These are phyloP conservation scores for Zygotorulaspora florentina DNA, from an alignment of 805 yeast species.

Conservation along the genomic window DNA sequence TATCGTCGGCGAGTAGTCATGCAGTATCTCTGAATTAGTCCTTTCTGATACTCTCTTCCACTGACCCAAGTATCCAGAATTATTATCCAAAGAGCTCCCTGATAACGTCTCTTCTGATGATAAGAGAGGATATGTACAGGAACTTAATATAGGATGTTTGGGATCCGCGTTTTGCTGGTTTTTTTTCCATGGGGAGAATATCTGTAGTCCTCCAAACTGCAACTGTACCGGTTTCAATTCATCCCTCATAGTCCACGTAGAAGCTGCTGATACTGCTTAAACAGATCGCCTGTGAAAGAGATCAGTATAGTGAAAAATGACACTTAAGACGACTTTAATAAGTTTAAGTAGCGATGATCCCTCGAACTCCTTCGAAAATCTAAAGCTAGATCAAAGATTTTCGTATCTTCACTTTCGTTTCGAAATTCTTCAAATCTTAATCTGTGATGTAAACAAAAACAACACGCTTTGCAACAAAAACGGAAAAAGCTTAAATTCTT, in stretches of 20 bases:
- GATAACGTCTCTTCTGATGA: slow-evolving; percentile 9
- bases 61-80: background rate
- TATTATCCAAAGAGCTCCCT: background rate
- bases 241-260: slow-evolving; percentile 5
- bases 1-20: slow-evolving; percentile 30
- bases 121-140: slow-evolving; percentile 1
- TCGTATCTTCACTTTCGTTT: background rate
- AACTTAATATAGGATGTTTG: background rate
- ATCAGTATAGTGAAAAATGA: background rate
- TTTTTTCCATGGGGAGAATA: slow-evolving; percentile 11
- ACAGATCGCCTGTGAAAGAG: background rate
- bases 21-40: slow-evolving; percentile 8
- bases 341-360: background rate
- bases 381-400: background rate
- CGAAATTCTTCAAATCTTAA: background rate
- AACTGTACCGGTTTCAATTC: slow-evolving; percentile 2
- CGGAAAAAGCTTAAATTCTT: background rate
- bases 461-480: background rate
- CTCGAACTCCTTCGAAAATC: background rate
- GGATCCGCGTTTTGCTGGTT: slow-evolving; percentile 1
- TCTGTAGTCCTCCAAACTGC: slow-evolving; percentile 15
- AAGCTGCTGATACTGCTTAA: background rate
- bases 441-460: slow-evolving; percentile 13
- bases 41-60: slow-evolving; percentile 8
- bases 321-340: background rate